Evolutionary conservation across 116 monocot genomes (phyloP).

Genomic region (Iris pallida): DNA sequence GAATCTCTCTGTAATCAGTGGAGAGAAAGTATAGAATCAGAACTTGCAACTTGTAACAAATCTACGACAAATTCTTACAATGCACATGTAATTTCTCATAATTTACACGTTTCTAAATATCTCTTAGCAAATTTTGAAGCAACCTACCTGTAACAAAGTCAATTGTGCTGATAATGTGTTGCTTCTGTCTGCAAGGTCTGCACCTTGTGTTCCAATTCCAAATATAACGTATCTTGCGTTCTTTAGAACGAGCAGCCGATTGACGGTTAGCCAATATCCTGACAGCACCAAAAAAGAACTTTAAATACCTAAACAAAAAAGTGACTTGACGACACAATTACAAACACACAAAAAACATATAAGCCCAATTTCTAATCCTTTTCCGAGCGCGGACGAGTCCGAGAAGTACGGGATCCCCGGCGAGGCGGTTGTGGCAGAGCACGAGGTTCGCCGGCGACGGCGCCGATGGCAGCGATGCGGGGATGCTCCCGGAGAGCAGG

Average conservation of each 20-base stretch:
- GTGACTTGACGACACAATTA: too few relatives aligned
- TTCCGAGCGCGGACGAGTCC: too few relatives aligned
- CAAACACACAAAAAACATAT: too few relatives aligned
- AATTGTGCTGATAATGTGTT: constrained; percentile 40
- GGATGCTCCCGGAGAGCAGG: too few relatives aligned
- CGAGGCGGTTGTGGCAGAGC: too few relatives aligned
- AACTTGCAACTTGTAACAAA: too few relatives aligned
- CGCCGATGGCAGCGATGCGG: too few relatives aligned
- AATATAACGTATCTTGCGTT: constrained; percentile 41
- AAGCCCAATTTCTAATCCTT: too few relatives aligned
- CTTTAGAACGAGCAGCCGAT: constrained; percentile 55
- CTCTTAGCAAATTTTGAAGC: neutral
- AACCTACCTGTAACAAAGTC: constrained; percentile 32
- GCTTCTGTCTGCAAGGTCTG: constrained; percentile 41
- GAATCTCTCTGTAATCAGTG: constrained; percentile 30
- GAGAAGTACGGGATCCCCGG: constrained; percentile 37
- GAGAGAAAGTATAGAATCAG: neutral
- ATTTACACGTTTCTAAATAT: neutral
- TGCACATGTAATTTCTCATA: neutral
- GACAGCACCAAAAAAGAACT: neutral
- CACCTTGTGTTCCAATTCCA: constrained; percentile 54
- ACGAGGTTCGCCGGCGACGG: too few relatives aligned
- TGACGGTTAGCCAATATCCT: constrained; percentile 55
- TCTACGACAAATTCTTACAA: neutral
- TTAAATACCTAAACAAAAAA: neutral